These are phyloP conservation scores for Crithidia bombi DNA, from an alignment of 208 protist genomes.

Conservation along the genomic window DNA sequence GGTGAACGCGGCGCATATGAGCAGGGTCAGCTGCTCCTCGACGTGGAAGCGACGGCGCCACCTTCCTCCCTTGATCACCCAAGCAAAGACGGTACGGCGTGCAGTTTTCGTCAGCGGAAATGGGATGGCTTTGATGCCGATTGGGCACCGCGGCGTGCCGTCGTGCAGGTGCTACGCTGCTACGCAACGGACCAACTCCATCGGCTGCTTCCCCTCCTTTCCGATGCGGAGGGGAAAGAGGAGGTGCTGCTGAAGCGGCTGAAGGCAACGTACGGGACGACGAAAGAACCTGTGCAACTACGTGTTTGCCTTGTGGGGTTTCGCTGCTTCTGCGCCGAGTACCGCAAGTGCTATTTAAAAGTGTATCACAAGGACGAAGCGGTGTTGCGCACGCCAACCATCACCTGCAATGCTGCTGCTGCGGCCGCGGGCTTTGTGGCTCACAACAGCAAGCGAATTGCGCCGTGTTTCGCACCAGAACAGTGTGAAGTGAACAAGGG, in stretches of 20 bases:
- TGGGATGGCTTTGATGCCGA: conserved; percentile 14
- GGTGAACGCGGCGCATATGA: conserved; percentile 16
- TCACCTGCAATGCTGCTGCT: neutral
- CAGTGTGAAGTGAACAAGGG: no score
- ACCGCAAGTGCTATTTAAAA: conserved; percentile 16
- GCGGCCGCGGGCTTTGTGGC: no score
- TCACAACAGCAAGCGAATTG: neutral
- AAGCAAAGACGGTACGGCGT: neutral
- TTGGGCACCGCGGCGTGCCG: conserved; percentile 6
- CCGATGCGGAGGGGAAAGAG: conserved; percentile 6
- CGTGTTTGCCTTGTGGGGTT: conserved; percentile 17
- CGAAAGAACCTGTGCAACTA: neutral
- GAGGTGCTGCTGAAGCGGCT: conserved; percentile 6
- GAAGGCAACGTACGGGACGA: neutral
- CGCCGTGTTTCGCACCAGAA: neutral
- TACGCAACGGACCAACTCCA: conserved; percentile 26
- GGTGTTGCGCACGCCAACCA: conserved; percentile 21
- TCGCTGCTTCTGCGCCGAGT: neutral
- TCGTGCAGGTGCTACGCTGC: conserved; percentile 7
- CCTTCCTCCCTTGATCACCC: neutral
- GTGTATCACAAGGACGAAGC: conserved; percentile 12
- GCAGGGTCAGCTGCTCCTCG: neutral
- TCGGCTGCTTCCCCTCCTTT: conserved; percentile 8
- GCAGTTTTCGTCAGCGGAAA: neutral
- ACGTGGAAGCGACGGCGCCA: neutral